A percentile compares a stretch with the other conserved stretches of the same genome.
Conservation (phyloP, 2,329 filamentous ascomycete species). For the Talaromyces atroroseus region DNA sequence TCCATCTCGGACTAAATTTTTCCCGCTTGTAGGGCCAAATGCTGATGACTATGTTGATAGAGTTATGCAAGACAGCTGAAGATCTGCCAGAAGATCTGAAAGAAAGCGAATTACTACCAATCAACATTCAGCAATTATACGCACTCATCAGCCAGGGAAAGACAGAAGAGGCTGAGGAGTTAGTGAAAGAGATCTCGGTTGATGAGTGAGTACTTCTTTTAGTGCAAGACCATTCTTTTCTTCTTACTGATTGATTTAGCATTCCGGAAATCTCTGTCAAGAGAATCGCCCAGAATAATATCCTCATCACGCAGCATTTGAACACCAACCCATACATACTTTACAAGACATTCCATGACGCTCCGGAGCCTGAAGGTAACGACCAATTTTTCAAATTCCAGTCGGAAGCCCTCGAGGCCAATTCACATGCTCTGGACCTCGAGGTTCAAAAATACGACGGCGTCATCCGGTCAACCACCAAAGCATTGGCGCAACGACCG, state of each 20-base stretch:
- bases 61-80: constrained; percentile 55
- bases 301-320: constrained; percentile 43
- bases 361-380: constrained; percentile 40
- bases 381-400: constrained; percentile 58
- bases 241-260: constrained; percentile 27
- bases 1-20: background rate
- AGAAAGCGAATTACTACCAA: constrained; percentile 54
- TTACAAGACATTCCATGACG: constrained; percentile 52
- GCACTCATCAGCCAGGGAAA: constrained; percentile 52
- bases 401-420: constrained; percentile 47
- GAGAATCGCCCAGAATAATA: constrained; percentile 57
- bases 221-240: background rate
- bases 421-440: constrained; percentile 54
- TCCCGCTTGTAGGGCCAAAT: background rate
- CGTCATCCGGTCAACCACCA: constrained; percentile 51
- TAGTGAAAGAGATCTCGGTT: constrained; percentile 48
- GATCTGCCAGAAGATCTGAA: constrained; percentile 57
- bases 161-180: constrained; percentile 49
- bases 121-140: constrained; percentile 57
- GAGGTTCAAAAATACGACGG: constrained; percentile 56
- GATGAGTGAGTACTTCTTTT: constrained; percentile 41
- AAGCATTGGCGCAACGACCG: constrained; percentile 43
- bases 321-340: constrained; percentile 53
- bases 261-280: constrained; percentile 55
- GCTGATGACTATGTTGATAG: constrained; percentile 23